Evolutionary conservation across 2,329 filamentous ascomycete genomes (phyloP), one percentile per base, ranked within the genome.

Genomic region (Fusarium sp.): DNA sequence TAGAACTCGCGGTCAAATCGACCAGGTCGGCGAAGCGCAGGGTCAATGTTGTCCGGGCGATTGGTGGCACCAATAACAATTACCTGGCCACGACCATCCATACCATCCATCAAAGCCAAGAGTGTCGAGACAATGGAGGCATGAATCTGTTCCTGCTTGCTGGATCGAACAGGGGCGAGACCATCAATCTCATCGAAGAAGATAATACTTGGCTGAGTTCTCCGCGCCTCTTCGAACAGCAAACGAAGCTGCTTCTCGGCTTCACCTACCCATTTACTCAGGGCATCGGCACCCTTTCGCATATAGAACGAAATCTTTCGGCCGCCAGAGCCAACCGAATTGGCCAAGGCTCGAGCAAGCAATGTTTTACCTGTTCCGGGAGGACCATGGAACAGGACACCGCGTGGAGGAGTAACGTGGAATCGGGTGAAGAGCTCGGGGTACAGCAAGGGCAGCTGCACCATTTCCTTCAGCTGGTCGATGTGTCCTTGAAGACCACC

Each of bases 161-260:
- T 98, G 14, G 96, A 98, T 74, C 96, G 89, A 34, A 98, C 96
- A 53, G 96, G 97, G 4, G 96, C 96, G 69, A 99, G 85, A 58
- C 96, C 96, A 81, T 99, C 96, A 72, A 99, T 99, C 79, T 99
- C 96, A 78, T 99, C 96, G 74, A 99, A 98, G 84, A 99, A 99
- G 79, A 99, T 99, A 80, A 99, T 99, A 79, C 95, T 98, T 0
- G 96, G 96, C 76, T 99, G 96, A 3, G 92, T 98, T 79, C 94
- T 96, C 66, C 95, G 88, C 18, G 96, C 96, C 80, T 99, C 96
- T 75, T 98, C 96, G 70, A 99, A 99, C 7, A 99, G 86, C 60
- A 98, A 83, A 46, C 96, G 90, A 56, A 99, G 88, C 78, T 99
- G 96, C 80, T 95, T 91, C 81, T 99, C 96, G 12, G 97, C 96